Base-by-base conservation (phyloP, 2,329 filamentous ascomycete genomes). In the Aureobasidium sp. region DNA sequence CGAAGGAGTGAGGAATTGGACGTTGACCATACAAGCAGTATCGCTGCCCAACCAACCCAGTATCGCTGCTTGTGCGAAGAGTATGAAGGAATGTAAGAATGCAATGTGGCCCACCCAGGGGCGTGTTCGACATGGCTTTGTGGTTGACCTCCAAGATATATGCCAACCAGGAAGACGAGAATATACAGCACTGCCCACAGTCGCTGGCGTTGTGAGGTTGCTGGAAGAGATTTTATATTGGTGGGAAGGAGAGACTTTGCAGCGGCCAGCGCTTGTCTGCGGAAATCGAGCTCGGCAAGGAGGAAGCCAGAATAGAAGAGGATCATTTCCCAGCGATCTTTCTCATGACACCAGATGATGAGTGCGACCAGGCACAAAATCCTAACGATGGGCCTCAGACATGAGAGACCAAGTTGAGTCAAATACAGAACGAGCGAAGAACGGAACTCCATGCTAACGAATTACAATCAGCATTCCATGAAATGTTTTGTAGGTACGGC, bases 401-500 rank as follows among this genome's bases (percentile, higher is more conserved):
- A 47, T 5, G 50, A 50, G 3, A 62, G 47, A n/a, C 76, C 82
- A 4, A 84, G 62, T 25, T 84, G 70, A 10, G 77, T 74, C 14
- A 84, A 71, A 69, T 85, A 85, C 13, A 85, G 75, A 61, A 81
- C 76, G 68, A 85, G 78, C 2, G 81, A 84, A 68, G 79, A 30
- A 16, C 27, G 14, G 27, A 21, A 36, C 48, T 9, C 2, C 21
- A 21, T 21, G 21, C 21, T 21, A 21, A 21, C 21, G 21, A 21
- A 21, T 21, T 1, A 21, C 21, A 21, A 6, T 21, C n/a, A 37
- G 34, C 39, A n/a, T 8, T 3, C 3, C 5, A 9, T 39, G 48
- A 42, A 37, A 48, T 11, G 21, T 21, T 21, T 21, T 21, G 21
- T 21, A 21, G 21, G 21, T 21, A 21, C 1, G 21, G 21, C 21